Evolutionary conservation across 139 green algal genomes (phyloP).

Genomic region (Gonium pectorale): DNA sequence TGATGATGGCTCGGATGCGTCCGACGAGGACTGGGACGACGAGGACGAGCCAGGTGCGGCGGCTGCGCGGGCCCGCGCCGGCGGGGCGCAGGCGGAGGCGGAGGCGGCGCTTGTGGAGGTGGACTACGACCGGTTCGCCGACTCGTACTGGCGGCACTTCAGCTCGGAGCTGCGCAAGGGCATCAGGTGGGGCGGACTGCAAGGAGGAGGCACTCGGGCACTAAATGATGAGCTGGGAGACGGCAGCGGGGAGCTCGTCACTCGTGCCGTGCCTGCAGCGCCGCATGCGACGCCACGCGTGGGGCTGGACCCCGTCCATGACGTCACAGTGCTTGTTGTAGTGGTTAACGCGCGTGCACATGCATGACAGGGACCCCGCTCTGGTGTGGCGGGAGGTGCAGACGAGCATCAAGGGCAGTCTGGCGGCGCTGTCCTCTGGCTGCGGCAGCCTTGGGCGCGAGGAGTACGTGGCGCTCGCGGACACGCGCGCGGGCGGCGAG

Average conservation of each 20-base stretch:
- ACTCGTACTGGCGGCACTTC: conserved; percentile 47
- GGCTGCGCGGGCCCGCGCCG: no score
- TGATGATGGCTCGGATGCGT: no score
- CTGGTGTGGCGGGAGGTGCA: conserved; percentile 60
- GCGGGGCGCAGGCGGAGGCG: background rate
- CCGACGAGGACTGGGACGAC: no score
- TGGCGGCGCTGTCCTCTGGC: conserved; percentile 35
- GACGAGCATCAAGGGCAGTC: conserved; percentile 60
- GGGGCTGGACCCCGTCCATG: background rate
- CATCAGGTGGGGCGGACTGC: background rate
- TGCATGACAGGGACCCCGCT: conserved; percentile 23
- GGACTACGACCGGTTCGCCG: conserved; percentile 42
- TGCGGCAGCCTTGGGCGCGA: conserved; percentile 14
- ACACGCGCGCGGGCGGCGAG: background rate
- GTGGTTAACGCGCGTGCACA: no score
- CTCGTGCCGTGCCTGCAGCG: background rate
- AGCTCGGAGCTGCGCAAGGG: background rate
- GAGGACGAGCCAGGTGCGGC: no score
- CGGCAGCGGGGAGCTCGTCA: background rate
- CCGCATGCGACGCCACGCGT: background rate
- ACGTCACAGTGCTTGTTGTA: no score
- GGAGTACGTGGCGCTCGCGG: conserved; percentile 46
- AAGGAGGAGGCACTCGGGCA: background rate
- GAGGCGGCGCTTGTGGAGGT: conserved; percentile 1
- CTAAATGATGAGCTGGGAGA: background rate